A percentile compares a stretch with the other conserved stretches of the same genome.
Evolutionary conservation across 2,329 filamentous ascomycete species (phyloP).

Genomic region (Leptodontidium sp.): DNA sequence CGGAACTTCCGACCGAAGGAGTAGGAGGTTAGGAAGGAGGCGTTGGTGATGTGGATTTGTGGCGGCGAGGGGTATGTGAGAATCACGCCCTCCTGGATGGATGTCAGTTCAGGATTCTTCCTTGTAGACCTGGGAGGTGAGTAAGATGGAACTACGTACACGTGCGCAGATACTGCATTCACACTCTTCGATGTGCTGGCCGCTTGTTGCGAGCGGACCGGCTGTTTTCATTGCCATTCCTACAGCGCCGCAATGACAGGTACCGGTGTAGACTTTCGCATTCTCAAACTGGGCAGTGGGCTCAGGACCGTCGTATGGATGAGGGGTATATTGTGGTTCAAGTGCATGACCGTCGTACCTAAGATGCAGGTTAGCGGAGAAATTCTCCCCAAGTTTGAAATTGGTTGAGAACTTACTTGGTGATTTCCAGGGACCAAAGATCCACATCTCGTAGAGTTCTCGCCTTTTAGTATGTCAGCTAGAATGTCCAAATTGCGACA

Average conservation of each 20-base stretch:
- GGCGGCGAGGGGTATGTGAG: constrained; percentile 23
- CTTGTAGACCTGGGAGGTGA: background rate
- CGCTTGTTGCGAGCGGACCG: constrained; percentile 16
- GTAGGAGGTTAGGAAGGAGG: constrained; percentile 22
- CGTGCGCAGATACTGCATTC: constrained; percentile 38
- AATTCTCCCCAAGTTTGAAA: background rate
- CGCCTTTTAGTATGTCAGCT: constrained; percentile 23
- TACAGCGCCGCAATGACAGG: constrained; percentile 42
- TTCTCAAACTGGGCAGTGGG: constrained; percentile 31
- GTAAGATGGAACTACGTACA: constrained; percentile 22
- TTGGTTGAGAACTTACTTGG: constrained; percentile 18
- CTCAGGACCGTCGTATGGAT: constrained; percentile 26
- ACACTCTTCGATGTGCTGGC: constrained; percentile 34
- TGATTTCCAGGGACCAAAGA: constrained; percentile 30
- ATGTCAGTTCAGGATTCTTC: background rate
- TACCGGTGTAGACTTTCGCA: constrained; percentile 37
- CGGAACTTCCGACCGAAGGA: constrained; percentile 22
- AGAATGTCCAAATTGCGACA: background rate
- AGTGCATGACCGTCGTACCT: constrained; percentile 34
- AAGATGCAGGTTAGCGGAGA: too few relatives aligned
- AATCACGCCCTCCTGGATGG: constrained; percentile 22
- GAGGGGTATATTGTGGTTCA: constrained; percentile 32
- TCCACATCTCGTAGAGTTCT: constrained; percentile 35
- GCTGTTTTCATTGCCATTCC: constrained; percentile 36
- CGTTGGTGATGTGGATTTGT: constrained; percentile 25